phyloP scores from a whole-genome alignment of 768 basidiomycete genomes.

The Melanogaster broomeanus region DNA sequence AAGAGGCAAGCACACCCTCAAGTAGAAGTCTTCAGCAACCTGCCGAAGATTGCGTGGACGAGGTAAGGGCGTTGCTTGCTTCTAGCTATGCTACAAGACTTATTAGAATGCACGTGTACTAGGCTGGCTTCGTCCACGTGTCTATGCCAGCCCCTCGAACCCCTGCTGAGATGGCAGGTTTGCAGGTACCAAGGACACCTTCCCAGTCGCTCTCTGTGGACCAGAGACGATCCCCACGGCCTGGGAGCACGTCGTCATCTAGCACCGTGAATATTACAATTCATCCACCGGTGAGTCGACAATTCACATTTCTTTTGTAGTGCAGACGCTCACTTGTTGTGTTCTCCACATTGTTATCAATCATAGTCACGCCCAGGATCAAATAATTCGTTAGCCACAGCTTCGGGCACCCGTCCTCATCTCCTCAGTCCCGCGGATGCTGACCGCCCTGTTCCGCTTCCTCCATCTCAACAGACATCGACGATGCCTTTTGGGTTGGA shows the following conservation, averaged over 20 bases:
- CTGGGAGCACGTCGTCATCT: slow-evolving; percentile 28
- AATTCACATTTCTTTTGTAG: neutral
- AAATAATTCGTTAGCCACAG: slow-evolving; percentile 29
- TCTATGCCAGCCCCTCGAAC: slow-evolving; percentile 32
- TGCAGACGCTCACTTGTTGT: neutral
- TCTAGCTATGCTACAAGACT: neutral
- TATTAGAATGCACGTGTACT: slow-evolving; percentile 8
- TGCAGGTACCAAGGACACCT: slow-evolving; percentile 15
- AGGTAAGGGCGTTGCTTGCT: slow-evolving; percentile 23
- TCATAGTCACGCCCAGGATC: slow-evolving; percentile 41
- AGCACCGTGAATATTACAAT: slow-evolving; percentile 34
- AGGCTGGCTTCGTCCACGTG: slow-evolving; percentile 38
- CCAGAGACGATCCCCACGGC: slow-evolving; percentile 23
- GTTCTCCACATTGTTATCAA: neutral
- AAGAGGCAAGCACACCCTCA: slow-evolving; percentile 25
- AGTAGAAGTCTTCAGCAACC: slow-evolving; percentile 35
- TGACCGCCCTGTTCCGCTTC: slow-evolving; percentile 37
- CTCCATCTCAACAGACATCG: slow-evolving; percentile 9
- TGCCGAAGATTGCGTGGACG: slow-evolving; percentile 37
- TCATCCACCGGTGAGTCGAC: slow-evolving; percentile 31
- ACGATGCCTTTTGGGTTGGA: slow-evolving; percentile 5
- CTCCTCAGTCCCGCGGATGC: slow-evolving; percentile 44
- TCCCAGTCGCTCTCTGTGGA: slow-evolving; percentile 26
- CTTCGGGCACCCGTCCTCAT: slow-evolving; percentile 24
- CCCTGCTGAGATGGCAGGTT: slow-evolving; percentile 22